Base-by-base conservation (phyloP, 768 basidiomycete species). In the Calocybe cyanea region DNA sequence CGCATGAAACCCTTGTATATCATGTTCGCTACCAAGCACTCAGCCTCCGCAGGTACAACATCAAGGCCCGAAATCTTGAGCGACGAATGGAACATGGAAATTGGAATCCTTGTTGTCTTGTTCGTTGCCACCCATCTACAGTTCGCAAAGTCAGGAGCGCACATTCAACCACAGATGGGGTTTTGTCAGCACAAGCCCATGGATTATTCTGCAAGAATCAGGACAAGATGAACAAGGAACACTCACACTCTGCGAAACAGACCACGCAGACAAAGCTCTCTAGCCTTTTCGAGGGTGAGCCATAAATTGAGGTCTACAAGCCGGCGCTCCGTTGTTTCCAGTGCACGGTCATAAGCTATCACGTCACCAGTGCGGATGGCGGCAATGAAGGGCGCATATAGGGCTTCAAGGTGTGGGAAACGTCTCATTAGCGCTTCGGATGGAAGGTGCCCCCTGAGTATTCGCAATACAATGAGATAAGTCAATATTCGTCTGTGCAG, bases 1-100 rank as follows among this genome's bases (percentile, higher is more conserved):
- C 88, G 78, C 66, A 98, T 85, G 63, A 84, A 90, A 15, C 88
- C 89, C 68, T 85, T 90, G 69, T 86, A 92, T 35, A 98, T 88
- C 89, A 95, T 87, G 61, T 94, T 94, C 21, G 93, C 92, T 7
- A 96, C 81, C 41, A 93, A 77, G 63, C 93, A 96, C 64, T 97
- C 93, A 2, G 90, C 89, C 63, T 95, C 93, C 53, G 88, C 92
- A 49, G 72, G 60, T 7, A 81, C 72, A 18, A 88, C 79, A 9
- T 83, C 77, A 48, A 80, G 75, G 2, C 85, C 87, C 3, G 87
- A 84, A 46, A 91, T 65, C 41, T 68, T 70, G 39, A 95, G 68
- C 4, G 87, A 85, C n/a, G 71, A 70, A 58, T 86, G 85, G 66
- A 97, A 93, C 67, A 87, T 78, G 2, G 78, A 71, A 40, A 96